Conservation (phyloP, 1,284 basidiomycete species). For the Ustilago xerochloae region DNA sequence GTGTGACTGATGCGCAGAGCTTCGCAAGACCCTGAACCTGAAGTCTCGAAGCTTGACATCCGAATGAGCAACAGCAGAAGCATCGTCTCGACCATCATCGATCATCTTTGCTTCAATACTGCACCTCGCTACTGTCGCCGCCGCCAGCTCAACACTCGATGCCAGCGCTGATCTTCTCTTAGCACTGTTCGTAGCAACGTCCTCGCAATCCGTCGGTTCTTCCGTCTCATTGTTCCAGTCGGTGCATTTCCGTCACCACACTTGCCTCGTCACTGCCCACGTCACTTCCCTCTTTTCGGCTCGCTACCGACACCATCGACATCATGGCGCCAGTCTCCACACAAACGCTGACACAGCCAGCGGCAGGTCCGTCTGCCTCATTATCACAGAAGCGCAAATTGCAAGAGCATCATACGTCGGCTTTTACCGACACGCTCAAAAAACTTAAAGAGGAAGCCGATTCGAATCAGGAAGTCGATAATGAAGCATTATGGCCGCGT, state of each 20-base stretch:
- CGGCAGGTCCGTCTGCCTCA: slow-evolving; percentile 18
- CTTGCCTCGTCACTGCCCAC: neutral
- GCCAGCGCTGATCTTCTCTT: neutral
- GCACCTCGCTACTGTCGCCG: neutral
- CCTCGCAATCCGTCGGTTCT: neutral
- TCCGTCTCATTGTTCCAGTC: neutral
- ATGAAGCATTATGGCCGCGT: slow-evolving; percentile 55
- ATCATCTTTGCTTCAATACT: too few relatives aligned
- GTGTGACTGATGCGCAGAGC: neutral
- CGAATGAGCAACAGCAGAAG: neutral
- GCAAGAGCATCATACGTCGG: slow-evolving; percentile 45
- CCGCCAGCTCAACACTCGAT: neutral
- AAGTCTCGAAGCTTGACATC: neutral
- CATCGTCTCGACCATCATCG: neutral
- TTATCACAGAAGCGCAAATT: slow-evolving; percentile 50
- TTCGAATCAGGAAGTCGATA: slow-evolving; percentile 45
- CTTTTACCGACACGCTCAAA: slow-evolving; percentile 59
- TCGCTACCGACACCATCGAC: slow-evolving; percentile 1
- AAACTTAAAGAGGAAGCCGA: slow-evolving; percentile 51
- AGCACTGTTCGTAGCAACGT: neutral
- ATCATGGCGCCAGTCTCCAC: slow-evolving; percentile 50
- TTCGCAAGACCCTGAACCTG: slow-evolving; percentile 16
- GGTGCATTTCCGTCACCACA: too few relatives aligned
- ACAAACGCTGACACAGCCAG: slow-evolving; percentile 27
- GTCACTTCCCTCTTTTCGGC: too few relatives aligned